A percentile compares a stretch with the other conserved stretches of the same genome.
phyloP scores from a whole-genome alignment of 208 protist genomes.

The Zelonia costaricensis region DNA sequence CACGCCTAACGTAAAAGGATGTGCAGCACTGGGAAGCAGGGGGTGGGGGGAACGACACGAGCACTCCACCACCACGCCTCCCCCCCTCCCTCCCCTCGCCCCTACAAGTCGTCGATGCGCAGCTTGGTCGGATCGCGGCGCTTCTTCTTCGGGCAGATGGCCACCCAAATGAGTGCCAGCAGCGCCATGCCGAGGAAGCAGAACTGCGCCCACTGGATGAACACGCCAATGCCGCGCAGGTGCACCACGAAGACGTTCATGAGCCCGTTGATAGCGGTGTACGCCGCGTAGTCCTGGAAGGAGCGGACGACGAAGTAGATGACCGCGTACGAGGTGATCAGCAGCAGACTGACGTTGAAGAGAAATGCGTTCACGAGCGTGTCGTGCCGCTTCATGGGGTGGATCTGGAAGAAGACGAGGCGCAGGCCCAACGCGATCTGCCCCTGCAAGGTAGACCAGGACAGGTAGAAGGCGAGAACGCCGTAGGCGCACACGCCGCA shows the following conservation, averaged over 20 bases:
- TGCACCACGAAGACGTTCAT: conserved; percentile 80
- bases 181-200: conserved; percentile 60
- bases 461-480: conserved; percentile 92
- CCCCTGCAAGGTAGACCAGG: conserved; percentile 91
- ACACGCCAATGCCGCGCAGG: conserved; percentile 64
- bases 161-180: conserved; percentile 54
- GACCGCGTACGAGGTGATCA: conserved; percentile 89
- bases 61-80: not conserved
- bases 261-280: conserved; percentile 70
- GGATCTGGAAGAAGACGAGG: conserved; percentile 83
- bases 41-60: not conserved
- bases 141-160: conserved; percentile 55
- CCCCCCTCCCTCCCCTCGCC: not conserved
- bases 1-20: not conserved
- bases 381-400: conserved; percentile 87
- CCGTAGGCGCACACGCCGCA: conserved; percentile 91
- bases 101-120: conserved; percentile 29
- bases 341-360: conserved; percentile 93
- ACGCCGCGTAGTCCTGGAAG: conserved; percentile 84
- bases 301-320: conserved; percentile 86
- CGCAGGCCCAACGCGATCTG: conserved; percentile 90
- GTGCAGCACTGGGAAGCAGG: not conserved
- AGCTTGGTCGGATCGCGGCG: conserved; percentile 48
- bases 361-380: conserved; percentile 96
- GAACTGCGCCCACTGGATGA: conserved; percentile 77